Evolutionary conservation across 192 early-diverging fungal genomes (phyloP), one percentile per base, ranked within the genome.

Genomic region (Coemansia sp.): DNA sequence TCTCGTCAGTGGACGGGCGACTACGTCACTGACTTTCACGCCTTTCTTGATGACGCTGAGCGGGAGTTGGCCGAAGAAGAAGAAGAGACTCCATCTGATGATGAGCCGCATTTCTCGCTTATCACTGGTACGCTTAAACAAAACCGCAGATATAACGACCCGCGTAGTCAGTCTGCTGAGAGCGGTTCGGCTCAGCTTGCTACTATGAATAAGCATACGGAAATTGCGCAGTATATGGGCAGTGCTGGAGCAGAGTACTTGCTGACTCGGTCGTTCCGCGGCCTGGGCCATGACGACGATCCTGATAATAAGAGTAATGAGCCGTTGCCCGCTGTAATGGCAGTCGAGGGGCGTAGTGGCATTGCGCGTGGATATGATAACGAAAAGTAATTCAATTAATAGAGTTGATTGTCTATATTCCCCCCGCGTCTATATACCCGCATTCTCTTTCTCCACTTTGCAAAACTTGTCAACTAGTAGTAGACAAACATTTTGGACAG

Each of bases 101-200:
- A 77, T 60, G 24, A 80, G 47, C 95, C 95, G 24, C 92, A 95
- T 62, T 98, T 92, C 72, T 98, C 97, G 22, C 74, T 98, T 29
- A 86, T 96, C 16, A 96, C 95, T 0, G 97, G 97, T 0, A 74
- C 84, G 66, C 90, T 92, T 43, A 91, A 92, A 78, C 77, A 89
- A 63, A 75, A 66, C 38, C 77, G 85, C 57, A 78, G 84, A 55
- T 88, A 88, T 64, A 75, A 68, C 36, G 52, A 78, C n/a, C 62
- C 70, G 2, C 60, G 53, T 16, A 18, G 61, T 11, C 20, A n/a
- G 11, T 27, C n/a, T 2, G 11, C 3, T 33, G 53, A 4, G 7
- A 16, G 18, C 15, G 39, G 20, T 2, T 24, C 20, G 57, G 86
- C 16, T 2, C 29, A 87, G 46, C 53, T 95, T 52, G 74, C 85